Evolutionary conservation across 768 basidiomycete species (phyloP).

Genomic region (Naganishia antarctica): DNA sequence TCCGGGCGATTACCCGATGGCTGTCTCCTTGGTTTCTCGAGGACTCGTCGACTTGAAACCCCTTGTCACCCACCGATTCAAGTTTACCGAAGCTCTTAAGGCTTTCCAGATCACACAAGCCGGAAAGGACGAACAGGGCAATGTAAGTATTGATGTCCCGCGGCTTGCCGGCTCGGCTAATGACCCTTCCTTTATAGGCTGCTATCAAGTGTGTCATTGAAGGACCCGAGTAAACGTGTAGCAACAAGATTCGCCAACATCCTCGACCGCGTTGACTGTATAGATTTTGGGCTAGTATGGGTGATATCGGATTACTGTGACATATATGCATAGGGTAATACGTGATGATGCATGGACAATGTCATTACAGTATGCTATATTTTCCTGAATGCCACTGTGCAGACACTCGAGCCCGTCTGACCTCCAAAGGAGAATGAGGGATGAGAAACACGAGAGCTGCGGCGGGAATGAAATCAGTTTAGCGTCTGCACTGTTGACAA

Average conservation of each 20-base stretch:
- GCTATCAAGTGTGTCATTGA: conserved; percentile 32
- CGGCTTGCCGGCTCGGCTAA: too few relatives aligned
- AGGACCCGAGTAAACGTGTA: conserved; percentile 24
- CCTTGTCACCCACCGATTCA: conserved; percentile 78
- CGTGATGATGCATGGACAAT: not conserved
- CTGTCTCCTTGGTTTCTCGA: conserved; percentile 73
- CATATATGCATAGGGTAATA: not conserved
- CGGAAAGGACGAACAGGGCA: conserved; percentile 81
- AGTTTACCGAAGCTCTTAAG: conserved; percentile 67
- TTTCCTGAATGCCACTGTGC: conserved; percentile 48
- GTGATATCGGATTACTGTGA: not conserved
- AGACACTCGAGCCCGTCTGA: conserved; percentile 44
- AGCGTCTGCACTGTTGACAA: not conserved
- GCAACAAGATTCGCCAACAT: not conserved
- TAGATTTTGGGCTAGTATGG: not conserved
- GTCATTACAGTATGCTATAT: not conserved
- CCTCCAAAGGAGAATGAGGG: conserved; percentile 50
- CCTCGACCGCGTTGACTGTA: not conserved
- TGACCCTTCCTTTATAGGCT: conserved; percentile 7
- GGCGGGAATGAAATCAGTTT: not conserved
- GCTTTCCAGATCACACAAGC: conserved; percentile 77
- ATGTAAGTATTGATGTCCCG: conserved; percentile 38
- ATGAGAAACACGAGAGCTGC: conserved; percentile 47
- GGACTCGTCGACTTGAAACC: conserved; percentile 82
- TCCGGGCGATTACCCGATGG: conserved; percentile 76